Percentiles rank a stretch among this genome's conserved stretches.
phyloP scores from a whole-genome alignment of 139 green algal genomes.

The Chlorella sp. region DNA sequence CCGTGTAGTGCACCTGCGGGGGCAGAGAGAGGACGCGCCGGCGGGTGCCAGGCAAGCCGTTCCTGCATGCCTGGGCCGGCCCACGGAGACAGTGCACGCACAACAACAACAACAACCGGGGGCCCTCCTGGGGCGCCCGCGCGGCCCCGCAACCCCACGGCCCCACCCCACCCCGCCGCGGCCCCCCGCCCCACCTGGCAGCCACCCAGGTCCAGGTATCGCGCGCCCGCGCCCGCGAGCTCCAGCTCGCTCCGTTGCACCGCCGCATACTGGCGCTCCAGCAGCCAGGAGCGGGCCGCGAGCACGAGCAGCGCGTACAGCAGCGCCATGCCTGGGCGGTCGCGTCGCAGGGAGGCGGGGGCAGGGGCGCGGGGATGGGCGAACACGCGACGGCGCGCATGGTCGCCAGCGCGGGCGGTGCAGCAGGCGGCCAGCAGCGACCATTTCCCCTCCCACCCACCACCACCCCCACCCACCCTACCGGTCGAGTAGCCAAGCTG shows the following conservation, averaged over 20 bases:
- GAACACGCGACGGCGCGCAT: background rate
- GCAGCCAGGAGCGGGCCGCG: constrained; percentile 16
- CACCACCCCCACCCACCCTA: background rate
- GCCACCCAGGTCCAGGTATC: background rate
- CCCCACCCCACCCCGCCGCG: background rate
- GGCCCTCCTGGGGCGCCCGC: too few species aligned
- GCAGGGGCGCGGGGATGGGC: constrained; percentile 35
- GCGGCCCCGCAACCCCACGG: background rate
- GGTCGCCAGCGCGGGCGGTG: background rate
- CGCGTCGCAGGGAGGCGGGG: constrained; percentile 24
- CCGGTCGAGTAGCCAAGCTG: background rate
- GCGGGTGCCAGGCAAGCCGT: too few species aligned
- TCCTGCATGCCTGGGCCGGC: too few species aligned
- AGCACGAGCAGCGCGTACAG: constrained; percentile 33
- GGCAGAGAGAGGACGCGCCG: too few species aligned
- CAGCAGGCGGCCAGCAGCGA: background rate
- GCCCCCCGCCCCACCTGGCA: background rate
- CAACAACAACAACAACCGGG: too few species aligned
- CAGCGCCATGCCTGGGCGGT: constrained; percentile 33
- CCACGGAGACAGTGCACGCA: too few species aligned
- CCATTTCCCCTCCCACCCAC: background rate
- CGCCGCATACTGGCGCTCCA: constrained; percentile 52
- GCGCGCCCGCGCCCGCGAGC: constrained; percentile 52
- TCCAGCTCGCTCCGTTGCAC: constrained; percentile 43
- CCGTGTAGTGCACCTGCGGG: too few species aligned